Evolutionary conservation across 1,284 basidiomycete genomes (phyloP), one percentile per base, ranked within the genome.

Genomic region (Pseudozyma thailandica): DNA sequence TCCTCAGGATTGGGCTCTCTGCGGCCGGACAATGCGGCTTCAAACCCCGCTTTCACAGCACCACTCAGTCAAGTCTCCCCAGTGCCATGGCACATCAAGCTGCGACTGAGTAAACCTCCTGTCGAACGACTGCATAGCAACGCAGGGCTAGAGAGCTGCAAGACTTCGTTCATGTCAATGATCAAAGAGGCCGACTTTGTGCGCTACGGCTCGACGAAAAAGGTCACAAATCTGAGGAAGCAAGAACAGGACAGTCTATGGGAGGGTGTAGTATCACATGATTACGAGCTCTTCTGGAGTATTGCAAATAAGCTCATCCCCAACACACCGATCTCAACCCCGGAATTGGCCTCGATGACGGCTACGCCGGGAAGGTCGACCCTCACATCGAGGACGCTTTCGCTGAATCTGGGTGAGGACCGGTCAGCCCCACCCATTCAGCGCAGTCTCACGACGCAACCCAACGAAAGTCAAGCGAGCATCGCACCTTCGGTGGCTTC

Each of bases 261-360:
- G 78, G 77, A 78, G 18, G 65, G 75, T 16, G 68, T 80, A 2
- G 57, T 72, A 0, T 20, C 72, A 92, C 93, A 94, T 84, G 94
- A 95, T 83, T 97, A 94, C 80, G 94, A 97, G 73, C 89, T 93
- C 66, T 96, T 92, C 80, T 94, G 92, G 89, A 88, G 91, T 38
- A 91, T 97, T 71, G 93, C 93, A 1, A 88, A 90, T 10, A 94
- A 94, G 80, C 87, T 98, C 4, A 74, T 87, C 1, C 86, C 87
- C 2, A 66, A 42, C 27, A 44, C 49, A 1, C 33, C 35, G 16
- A 33, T 50, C 3, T 46, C 56, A 2, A n/a, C 20, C n/a, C 18
- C 37, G 6, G 57, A 60, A 1, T 4, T 50, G 1, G 16, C 35
- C 15, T 15, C 25, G 13, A 23, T 26, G 10, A 15, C 30, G 18